These are phyloP conservation scores for Puccinia novopanici DNA, from an alignment of 1,284 basidiomycete species.

Conservation along the genomic window DNA sequence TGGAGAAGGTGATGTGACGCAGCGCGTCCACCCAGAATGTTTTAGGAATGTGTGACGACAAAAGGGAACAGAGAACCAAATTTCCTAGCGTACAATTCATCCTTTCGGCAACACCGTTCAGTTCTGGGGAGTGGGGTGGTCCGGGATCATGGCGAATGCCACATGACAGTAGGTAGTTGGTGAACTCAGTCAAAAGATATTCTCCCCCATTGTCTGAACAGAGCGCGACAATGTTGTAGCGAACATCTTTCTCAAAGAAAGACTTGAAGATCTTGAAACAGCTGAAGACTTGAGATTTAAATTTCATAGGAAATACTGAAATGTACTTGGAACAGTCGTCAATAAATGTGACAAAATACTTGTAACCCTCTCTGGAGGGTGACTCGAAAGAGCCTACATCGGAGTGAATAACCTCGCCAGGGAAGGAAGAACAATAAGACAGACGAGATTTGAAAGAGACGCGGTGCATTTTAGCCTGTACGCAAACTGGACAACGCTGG, in stretches of 20 bases:
- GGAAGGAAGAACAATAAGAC: background rate
- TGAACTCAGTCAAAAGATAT: background rate
- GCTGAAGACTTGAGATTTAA: background rate
- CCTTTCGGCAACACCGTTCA: background rate
- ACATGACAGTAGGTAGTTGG: background rate
- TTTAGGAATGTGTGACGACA: background rate
- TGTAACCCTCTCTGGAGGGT: conserved; percentile 50
- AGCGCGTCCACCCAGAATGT: conserved; percentile 4
- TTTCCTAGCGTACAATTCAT: background rate
- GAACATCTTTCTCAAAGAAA: background rate
- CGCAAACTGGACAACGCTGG: background rate
- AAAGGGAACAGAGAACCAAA: background rate
- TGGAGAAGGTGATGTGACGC: background rate
- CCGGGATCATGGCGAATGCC: background rate
- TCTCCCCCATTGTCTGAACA: conserved; percentile 18
- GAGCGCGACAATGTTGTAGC: conserved; percentile 23
- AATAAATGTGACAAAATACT: conserved; percentile 58
- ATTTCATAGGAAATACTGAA: conserved; percentile 50
- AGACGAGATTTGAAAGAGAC: background rate
- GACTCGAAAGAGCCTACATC: background rate
- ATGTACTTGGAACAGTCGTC: conserved; percentile 54
- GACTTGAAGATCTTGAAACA: conserved; percentile 12
- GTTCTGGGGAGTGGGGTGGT: conserved; percentile 18
- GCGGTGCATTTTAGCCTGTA: conserved; percentile 8
- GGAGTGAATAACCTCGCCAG: background rate